Evolutionary conservation across 2,329 filamentous ascomycete species (phyloP).

Genomic region (Pseudodiploospora longispora): DNA sequence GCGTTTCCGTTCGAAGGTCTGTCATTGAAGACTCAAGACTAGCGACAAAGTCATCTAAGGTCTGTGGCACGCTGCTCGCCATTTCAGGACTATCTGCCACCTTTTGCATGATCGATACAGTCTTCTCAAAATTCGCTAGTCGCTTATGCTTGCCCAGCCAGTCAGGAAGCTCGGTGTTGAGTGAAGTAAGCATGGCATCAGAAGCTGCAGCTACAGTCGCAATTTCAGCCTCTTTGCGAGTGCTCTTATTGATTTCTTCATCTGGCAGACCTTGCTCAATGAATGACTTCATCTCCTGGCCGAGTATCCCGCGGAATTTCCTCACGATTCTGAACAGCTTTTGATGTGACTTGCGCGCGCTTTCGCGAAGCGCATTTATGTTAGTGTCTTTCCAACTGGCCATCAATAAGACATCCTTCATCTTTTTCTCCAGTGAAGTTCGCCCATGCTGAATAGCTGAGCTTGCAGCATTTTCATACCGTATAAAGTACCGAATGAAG

Average conservation of each 20-base stretch:
- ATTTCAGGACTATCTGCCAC: conserved; percentile 46
- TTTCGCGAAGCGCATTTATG: conserved; percentile 80
- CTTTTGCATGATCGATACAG: conserved; percentile 65
- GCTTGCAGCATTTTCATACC: conserved; percentile 59
- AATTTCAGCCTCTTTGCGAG: conserved; percentile 2
- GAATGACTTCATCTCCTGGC: conserved; percentile 63
- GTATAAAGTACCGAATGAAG: conserved; percentile 66
- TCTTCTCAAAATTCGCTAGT: conserved; percentile 61
- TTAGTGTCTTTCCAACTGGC: conserved; percentile 99
- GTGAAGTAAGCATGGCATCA: conserved; percentile 10
- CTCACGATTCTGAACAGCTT: conserved; percentile 87
- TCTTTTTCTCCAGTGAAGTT: conserved; percentile 72
- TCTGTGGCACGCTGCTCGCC: conserved; percentile 46
- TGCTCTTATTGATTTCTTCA: conserved; percentile 20
- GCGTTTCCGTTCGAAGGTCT: conserved; percentile 77
- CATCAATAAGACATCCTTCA: conserved; percentile 86
- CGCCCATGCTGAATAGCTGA: conserved; percentile 62
- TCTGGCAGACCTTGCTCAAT: conserved; percentile 53
- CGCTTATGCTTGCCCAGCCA: conserved; percentile 48
- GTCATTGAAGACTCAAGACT: conserved; percentile 60
- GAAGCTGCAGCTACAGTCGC: conserved; percentile 7
- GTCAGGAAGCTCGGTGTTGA: conserved; percentile 22
- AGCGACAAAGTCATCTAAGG: conserved; percentile 60
- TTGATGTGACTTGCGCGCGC: conserved; percentile 79
- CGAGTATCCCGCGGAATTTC: conserved; percentile 76